A percentile compares a stretch with the other conserved stretches of the same genome.
Evolutionary conservation across 1,139 yeast species (phyloP).

Genomic region (Magnusiomyces paraingens): DNA sequence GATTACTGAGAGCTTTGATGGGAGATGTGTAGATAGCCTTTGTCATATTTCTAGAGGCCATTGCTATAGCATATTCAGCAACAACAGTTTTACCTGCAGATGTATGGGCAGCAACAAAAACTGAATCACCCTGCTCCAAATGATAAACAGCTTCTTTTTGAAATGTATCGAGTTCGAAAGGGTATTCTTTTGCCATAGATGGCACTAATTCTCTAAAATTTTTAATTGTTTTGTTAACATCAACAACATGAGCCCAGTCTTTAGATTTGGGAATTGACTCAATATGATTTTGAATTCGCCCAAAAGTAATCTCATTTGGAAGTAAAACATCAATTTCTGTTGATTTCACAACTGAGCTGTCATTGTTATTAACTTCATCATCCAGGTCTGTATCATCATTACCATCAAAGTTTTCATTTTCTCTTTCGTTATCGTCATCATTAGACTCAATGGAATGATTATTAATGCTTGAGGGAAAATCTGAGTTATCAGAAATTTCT

Average conservation of each 20-base stretch:
- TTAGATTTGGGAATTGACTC: constrained; percentile 36
- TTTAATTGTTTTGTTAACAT: constrained; percentile 71
- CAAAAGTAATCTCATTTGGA: constrained; percentile 56
- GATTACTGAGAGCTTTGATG: constrained; percentile 92
- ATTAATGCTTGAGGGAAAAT: neutral
- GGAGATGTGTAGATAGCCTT: constrained; percentile 97
- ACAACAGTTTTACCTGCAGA: constrained; percentile 93
- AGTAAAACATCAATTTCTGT: constrained; percentile 54
- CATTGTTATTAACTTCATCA: constrained; percentile 9
- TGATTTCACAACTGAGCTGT: constrained; percentile 14
- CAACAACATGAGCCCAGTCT: constrained; percentile 95
- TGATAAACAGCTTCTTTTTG: constrained; percentile 97
- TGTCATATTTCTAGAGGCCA: constrained; percentile 81
- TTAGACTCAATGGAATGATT: too few species aligned
- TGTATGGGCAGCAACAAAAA: constrained; percentile 96
- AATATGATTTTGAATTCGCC: constrained; percentile 31
- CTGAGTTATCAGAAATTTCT: neutral
- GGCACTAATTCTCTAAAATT: constrained; percentile 87
- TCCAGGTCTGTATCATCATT: constrained; percentile 11
- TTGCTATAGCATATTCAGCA: constrained; percentile 96
- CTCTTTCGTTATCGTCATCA: constrained; percentile 13
- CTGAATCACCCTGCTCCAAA: constrained; percentile 94
- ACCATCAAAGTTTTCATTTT: constrained; percentile 15
- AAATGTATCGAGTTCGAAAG: constrained; percentile 88
- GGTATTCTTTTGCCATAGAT: constrained; percentile 87